Base-by-base conservation (phyloP, 2,329 filamentous ascomycete species). In the Chrysosporium queenslandicum region DNA sequence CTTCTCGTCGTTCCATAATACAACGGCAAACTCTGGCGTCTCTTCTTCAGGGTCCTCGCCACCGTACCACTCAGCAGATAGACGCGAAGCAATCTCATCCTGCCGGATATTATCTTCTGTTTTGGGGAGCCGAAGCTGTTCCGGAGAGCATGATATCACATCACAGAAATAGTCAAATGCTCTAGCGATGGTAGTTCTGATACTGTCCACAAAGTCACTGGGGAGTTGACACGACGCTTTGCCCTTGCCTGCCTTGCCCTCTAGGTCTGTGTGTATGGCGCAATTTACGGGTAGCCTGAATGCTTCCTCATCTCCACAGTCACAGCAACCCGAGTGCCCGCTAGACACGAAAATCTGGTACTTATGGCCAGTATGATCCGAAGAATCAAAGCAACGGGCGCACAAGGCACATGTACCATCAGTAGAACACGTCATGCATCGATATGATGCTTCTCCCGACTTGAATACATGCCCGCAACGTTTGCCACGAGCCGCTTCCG, bases 1-100 rank as follows among this genome's bases (percentile, higher is more conserved):
- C 68, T 98, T 98, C 71, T 98, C 92, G 58, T 98, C 92, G 61
- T 98, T 98, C 92, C 92, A 98, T 4, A 98, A 74, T 14, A 96
- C 74, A 41, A 98, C 73, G 4, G 87, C 85, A 67, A 85, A 98
- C 61, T 95, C 87, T 11, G 80, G 80, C 21, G 83, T 77, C 2
- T 80, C 75, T 52, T 83, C 79, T 5, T 70, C 65, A 34, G 80
- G 73, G 60, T 86, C 81, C 1, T 79, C 80, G 36, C 72, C 70
- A 30, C 78, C 74, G 59, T 90, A 92, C 68, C 89, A 90, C 45
- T 82, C 82, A 0, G 85, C 80, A 6, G 79, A 81, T 30, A 97
- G 73, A 18, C 90, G 79, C 14, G 91, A 95, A 54, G 79, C 77
- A 53, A 78, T 76, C 71, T 97, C 92, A 67, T 98, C 92, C 56